Evolutionary conservation across 2,329 filamentous ascomycete species (phyloP).

Genomic region (Sarocladium strictum): DNA sequence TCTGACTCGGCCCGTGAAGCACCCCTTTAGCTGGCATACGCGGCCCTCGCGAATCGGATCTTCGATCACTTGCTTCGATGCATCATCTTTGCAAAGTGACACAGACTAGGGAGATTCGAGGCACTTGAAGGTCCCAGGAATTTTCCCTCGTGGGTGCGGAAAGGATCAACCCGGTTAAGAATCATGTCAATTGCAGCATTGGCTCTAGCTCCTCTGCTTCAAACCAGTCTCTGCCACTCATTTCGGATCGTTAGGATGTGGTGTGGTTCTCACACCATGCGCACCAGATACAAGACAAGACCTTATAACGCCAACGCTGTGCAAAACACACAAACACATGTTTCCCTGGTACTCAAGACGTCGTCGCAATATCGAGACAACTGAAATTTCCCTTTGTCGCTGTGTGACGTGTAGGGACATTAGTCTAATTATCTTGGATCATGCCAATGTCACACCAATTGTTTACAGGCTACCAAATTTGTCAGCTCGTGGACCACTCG

Average conservation of each 20-base stretch:
- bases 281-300: neutral
- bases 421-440: slow-evolving; percentile 18
- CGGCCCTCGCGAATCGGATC: too few relatives aligned
- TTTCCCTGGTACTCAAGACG: too few relatives aligned
- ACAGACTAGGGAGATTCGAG: too few relatives aligned
- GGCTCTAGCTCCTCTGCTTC: neutral
- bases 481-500: neutral
- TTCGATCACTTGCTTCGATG: too few relatives aligned
- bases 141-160: too few relatives aligned
- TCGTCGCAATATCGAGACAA: too few relatives aligned
- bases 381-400: neutral
- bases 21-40: too few relatives aligned
- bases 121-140: too few relatives aligned
- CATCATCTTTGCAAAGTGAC: too few relatives aligned
- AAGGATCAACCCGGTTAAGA: too few relatives aligned
- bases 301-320: slow-evolving; percentile 12
- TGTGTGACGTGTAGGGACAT: neutral
- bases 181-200: neutral
- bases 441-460: slow-evolving; percentile 58
- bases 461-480: slow-evolving; percentile 47
- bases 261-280: neutral
- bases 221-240: neutral
- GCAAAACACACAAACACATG: too few relatives aligned
- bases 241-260: neutral
- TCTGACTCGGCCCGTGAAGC: too few relatives aligned